A percentile compares a stretch with the other conserved stretches of the same genome.
phyloP scores from a whole-genome alignment of 106 monocot species.

The Dioscorea alata region DNA sequence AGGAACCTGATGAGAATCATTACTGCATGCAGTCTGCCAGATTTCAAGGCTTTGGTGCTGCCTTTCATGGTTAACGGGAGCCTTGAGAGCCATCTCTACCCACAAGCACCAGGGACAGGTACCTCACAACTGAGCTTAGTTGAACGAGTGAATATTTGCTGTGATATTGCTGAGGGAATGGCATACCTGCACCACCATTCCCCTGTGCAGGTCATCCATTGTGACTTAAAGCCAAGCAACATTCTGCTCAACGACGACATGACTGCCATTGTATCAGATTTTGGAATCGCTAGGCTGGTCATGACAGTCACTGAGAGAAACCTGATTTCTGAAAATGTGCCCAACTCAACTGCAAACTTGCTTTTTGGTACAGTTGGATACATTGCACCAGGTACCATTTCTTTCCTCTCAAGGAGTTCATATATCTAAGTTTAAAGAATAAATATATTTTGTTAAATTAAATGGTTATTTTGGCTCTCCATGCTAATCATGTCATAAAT shows the following conservation, averaged over 20 bases:
- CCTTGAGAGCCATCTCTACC: slow-evolving; percentile 29
- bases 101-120: not conserved
- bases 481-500: not conserved
- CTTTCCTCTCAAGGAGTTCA: not conserved
- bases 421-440: too few relatives aligned
- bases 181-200: slow-evolving; percentile 41
- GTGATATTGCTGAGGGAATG: slow-evolving; percentile 35
- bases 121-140: slow-evolving; percentile 8
- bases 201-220: slow-evolving; percentile 30
- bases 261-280: slow-evolving; percentile 42
- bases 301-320: slow-evolving; percentile 16
- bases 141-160: slow-evolving; percentile 27
- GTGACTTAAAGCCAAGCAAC: slow-evolving; percentile 35
- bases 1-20: slow-evolving; percentile 37
- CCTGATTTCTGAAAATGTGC: not conserved
- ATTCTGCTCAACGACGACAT: slow-evolving; percentile 37
- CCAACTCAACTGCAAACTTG: slow-evolving; percentile 18
- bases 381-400: slow-evolving; percentile 35
- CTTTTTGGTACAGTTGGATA: slow-evolving; percentile 36
- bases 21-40: slow-evolving; percentile 28
- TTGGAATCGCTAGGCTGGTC: slow-evolving; percentile 34
- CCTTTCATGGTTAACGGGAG: slow-evolving; percentile 41
- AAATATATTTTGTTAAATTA: too few relatives aligned
- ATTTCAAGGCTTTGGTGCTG: slow-evolving; percentile 32
- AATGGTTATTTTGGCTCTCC: not conserved